Percentiles rank a stretch among this genome's conserved stretches.
Conservation (phyloP, 768 basidiomycete species). For the Termitomyces sp. region DNA sequence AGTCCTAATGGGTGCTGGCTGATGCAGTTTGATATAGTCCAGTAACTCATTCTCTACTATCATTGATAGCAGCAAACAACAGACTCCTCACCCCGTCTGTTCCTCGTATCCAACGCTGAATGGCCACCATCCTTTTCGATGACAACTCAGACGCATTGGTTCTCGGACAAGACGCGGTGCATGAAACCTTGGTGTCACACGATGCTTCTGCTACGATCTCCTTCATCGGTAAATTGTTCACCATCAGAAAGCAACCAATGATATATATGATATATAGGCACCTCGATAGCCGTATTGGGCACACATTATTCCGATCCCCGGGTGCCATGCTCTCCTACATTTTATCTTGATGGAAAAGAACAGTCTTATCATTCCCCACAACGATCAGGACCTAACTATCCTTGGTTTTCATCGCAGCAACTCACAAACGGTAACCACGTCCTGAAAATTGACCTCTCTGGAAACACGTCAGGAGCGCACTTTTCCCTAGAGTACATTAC, state of each 20-base stretch:
- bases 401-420: not conserved
- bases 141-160: not conserved
- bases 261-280: not conserved
- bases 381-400: not conserved
- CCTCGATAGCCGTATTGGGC: not conserved
- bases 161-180: not conserved
- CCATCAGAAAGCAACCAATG: not conserved
- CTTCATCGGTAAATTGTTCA: not conserved
- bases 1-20: not conserved
- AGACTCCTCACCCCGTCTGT: not conserved
- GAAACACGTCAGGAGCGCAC: not conserved
- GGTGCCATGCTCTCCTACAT: not conserved
- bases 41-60: constrained; percentile 1
- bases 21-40: not conserved
- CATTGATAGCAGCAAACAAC: not conserved
- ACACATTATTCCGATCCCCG: not conserved
- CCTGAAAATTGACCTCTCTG: not conserved
- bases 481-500: not conserved
- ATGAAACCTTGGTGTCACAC: not conserved
- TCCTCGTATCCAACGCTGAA: not conserved
- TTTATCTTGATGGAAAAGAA: not conserved
- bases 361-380: not conserved
- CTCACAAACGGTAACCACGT: not conserved
- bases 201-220: not conserved
- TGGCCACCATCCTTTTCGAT: constrained; percentile 5